Conservation (phyloP, 73 alveolate genomes). For the Paraurostyla sp. region DNA sequence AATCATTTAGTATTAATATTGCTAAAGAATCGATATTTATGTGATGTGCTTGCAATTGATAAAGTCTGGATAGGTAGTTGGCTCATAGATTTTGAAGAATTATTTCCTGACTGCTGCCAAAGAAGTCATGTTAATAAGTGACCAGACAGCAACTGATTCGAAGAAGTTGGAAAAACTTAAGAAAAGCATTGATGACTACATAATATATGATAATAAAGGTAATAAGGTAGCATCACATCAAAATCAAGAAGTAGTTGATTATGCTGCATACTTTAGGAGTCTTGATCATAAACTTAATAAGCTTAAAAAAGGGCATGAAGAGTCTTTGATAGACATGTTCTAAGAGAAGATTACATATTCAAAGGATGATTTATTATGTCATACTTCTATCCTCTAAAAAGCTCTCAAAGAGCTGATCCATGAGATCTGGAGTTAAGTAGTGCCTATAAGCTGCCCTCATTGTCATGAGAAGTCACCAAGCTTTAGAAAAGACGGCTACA, state of each 20-base stretch:
- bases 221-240: conserved; percentile 1
- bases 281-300: conserved; percentile 19
- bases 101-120: conserved; percentile 41
- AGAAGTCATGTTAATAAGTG: background rate
- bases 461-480: conserved; percentile 76
- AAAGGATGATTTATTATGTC: background rate
- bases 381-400: conserved; percentile 24
- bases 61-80: conserved; percentile 67
- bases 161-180: conserved; percentile 28
- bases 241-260: background rate
- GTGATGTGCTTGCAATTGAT: conserved; percentile 55
- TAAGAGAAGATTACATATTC: conserved; percentile 39
- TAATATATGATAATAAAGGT: background rate
- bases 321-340: background rate
- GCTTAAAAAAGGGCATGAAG: conserved; percentile 9
- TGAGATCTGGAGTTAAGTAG: conserved; percentile 62
- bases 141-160: background rate
- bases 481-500: conserved; percentile 79
- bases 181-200: background rate
- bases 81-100: conserved; percentile 46
- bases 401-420: conserved; percentile 43
- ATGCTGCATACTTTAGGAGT: background rate
- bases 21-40: conserved; percentile 33
- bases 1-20: background rate
- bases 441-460: conserved; percentile 77